A percentile compares a stretch with the other conserved stretches of the same genome.
Evolutionary conservation across 805 yeast species (phyloP).

Genomic region (Isabelozyma heimii): DNA sequence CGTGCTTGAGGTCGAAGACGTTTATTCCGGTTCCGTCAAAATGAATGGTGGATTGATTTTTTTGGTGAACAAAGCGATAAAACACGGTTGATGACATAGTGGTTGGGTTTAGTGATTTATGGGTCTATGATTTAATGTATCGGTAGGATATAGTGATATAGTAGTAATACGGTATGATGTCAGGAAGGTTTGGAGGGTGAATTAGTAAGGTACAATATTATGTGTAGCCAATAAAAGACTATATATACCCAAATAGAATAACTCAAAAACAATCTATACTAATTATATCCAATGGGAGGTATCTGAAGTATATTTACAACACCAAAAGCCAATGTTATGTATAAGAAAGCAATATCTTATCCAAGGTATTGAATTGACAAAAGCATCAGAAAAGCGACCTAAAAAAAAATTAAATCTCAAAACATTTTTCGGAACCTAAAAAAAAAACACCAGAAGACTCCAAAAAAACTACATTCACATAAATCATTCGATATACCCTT

Average conservation of each 20-base stretch:
- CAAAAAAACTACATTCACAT: not conserved
- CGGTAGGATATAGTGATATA: not conserved
- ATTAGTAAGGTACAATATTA: too few species aligned
- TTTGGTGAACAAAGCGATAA: constrained; percentile 82
- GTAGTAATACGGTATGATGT: too few species aligned
- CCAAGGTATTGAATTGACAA: too few species aligned
- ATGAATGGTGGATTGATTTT: constrained; percentile 68
- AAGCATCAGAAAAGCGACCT: constrained; percentile 4
- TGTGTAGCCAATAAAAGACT: too few species aligned
- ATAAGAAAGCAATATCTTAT: too few species aligned
- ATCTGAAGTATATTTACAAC: too few species aligned
- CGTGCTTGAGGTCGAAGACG: constrained; percentile 90
- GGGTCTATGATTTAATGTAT: not conserved
- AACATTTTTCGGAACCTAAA: not conserved
- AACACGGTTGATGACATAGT: constrained; percentile 84
- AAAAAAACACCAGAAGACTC: not conserved
- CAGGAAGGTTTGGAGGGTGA: too few species aligned
- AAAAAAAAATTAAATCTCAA: not conserved
- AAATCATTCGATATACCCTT: not conserved
- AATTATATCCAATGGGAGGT: too few species aligned
- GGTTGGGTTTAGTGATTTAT: not conserved
- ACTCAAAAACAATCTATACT: too few species aligned
- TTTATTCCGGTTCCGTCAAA: constrained; percentile 98
- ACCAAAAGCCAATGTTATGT: too few species aligned
- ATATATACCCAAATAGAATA: too few species aligned